Evolutionary conservation across 2,329 filamentous ascomycete species (phyloP).

Genomic region (Sporothrix mexicana): DNA sequence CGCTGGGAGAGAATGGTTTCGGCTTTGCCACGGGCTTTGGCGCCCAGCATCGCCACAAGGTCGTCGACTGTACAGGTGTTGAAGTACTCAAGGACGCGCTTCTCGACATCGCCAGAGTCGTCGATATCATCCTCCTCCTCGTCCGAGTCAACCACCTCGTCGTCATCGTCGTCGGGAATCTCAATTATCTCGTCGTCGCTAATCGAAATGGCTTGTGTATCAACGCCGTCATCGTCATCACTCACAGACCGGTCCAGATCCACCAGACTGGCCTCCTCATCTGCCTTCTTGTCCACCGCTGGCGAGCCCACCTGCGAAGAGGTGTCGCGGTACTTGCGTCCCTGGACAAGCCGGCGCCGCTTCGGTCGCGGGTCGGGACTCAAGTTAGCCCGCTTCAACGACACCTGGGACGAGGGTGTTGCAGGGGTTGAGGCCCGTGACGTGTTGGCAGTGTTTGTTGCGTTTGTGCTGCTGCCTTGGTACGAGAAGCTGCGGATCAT

Average conservation of each 20-base stretch:
- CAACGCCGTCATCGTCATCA: constrained; percentile 34
- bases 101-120: constrained; percentile 38
- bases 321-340: constrained; percentile 35
- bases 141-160: constrained; percentile 29
- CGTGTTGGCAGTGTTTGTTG: constrained; percentile 21
- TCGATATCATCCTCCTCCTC: constrained; percentile 44
- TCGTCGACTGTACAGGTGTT: constrained; percentile 78
- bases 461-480: constrained; percentile 23
- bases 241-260: constrained; percentile 41
- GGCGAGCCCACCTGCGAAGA: constrained; percentile 39
- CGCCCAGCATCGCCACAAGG: constrained; percentile 76
- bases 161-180: constrained; percentile 43
- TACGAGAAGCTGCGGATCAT: constrained; percentile 38
- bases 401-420: constrained; percentile 33
- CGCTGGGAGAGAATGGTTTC: constrained; percentile 72
- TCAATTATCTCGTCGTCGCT: constrained; percentile 45
- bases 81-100: constrained; percentile 74
- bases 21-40: constrained; percentile 72
- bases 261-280: constrained; percentile 38
- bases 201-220: neutral
- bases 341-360: constrained; percentile 42
- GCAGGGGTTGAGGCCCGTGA: constrained; percentile 31
- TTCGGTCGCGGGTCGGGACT: constrained; percentile 38
- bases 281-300: neutral
- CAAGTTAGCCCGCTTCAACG: constrained; percentile 30